phyloP scores from a whole-genome alignment of 2,329 filamentous ascomycete genomes.

The Rhynchosporium agropyri region DNA sequence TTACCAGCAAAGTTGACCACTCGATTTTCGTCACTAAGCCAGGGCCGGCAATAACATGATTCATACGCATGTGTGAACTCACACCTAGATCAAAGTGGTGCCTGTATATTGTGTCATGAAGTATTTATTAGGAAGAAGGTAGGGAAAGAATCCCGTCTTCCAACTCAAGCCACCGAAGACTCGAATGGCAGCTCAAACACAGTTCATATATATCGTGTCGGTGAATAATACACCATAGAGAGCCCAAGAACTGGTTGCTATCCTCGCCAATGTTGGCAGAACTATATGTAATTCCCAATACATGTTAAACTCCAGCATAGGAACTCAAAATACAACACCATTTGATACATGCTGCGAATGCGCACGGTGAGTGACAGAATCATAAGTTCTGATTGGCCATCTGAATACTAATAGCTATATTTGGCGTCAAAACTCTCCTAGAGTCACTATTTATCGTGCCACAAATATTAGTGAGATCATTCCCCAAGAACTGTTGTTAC shows the following conservation, averaged over 20 bases:
- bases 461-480: slow-evolving; percentile 6
- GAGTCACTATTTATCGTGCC: slow-evolving; percentile 16
- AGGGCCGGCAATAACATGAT: neutral
- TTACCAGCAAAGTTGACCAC: too few species aligned
- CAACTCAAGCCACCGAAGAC: neutral
- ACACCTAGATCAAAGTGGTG: neutral
- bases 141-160: neutral
- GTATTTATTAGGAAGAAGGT: too few species aligned
- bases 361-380: slow-evolving; percentile 1
- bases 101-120: too few species aligned
- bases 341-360: slow-evolving; percentile 15
- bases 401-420: slow-evolving; percentile 3
- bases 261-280: slow-evolving; percentile 13
- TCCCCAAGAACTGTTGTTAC: neutral
- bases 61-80: neutral
- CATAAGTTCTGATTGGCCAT: neutral
- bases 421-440: slow-evolving; percentile 4
- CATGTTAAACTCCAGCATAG: neutral
- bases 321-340: slow-evolving; percentile 14
- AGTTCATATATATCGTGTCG: slow-evolving; percentile 17
- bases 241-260: slow-evolving; percentile 21
- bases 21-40: too few species aligned
- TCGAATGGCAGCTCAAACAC: neutral
- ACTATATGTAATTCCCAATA: too few species aligned
- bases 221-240: slow-evolving; percentile 19